Base-by-base conservation (phyloP, 257 asterid genomes). In the Nicotiana tomentosiformis region DNA sequence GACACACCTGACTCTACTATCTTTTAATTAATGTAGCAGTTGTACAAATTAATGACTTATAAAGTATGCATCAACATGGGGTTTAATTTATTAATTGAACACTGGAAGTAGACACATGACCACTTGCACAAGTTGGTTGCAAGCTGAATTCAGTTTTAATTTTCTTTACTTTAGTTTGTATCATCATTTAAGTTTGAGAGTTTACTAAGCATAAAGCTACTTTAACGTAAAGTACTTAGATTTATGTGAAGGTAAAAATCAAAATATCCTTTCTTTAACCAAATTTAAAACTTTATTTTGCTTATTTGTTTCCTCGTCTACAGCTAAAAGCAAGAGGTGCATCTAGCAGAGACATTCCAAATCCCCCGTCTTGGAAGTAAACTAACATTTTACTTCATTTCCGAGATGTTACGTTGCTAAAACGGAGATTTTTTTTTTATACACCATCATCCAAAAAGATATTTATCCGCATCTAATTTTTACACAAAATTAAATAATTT, bases 241-340 rank as follows among this genome's bases (percentile, higher is more conserved):
- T 35, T 55, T 82, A 61, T 80, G 85, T 82, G 89, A 82, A 82
- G 62, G 65, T 81, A 64, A 55, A 32, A 82, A 80, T 69, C 78
- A 86, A 82, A 87, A 64, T 83, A 49, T 4, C 74, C 4, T 64
- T 79, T 16, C 64, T 80, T 60, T 32, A 69, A 14, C 77, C 9
- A 53, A 67, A 17, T 58, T 77, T 83, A 51, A 20, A 20, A 39
- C n/a, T 64, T 85, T 72, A 76, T 68, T 72, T 81, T 56, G 83
- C 83, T 83, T 61, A 78, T 16, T 70, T 89, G 90, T 86, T 87
- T 84, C 89, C 85, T 83, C 70, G 84, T 86, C 83, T 80, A 72
- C 86, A 82, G 78, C 90, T 80, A 66, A 81, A 78, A 2, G 82
- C 68, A 78, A 60, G 76, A 10, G 70, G 79, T 81, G 86, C 89